Conservation (phyloP, 2,329 filamentous ascomycete genomes). For the Botryotinia convoluta region DNA sequence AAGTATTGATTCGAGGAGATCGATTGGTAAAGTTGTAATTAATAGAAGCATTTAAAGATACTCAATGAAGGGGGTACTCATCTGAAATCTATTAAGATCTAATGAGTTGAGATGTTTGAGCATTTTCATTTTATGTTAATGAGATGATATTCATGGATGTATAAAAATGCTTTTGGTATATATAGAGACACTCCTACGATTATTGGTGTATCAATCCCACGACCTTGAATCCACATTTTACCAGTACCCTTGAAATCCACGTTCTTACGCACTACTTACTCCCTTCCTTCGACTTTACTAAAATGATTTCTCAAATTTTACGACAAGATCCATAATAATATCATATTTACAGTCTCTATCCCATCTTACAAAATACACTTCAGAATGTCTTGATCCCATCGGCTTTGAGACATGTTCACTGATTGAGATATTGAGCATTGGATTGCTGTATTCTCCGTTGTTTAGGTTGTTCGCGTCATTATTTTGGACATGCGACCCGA, state of each 20-base stretch:
- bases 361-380: neutral
- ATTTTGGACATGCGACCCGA: neutral
- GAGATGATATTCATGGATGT: neutral
- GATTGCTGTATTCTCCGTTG: neutral
- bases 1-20: neutral
- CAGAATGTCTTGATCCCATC: neutral
- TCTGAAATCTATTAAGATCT: neutral
- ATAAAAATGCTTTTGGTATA: rapidly evolving
- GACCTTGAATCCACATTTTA: no score
- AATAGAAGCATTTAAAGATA: neutral
- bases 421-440: neutral
- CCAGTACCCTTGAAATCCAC: no score
- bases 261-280: no score
- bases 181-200: neutral
- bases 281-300: no score
- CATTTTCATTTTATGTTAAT: neutral
- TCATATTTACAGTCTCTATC: rapidly evolving
- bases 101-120: neutral
- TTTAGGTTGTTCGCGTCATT: neutral
- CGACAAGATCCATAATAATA: neutral
- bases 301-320: neutral
- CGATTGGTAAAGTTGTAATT: neutral
- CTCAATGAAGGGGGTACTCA: neutral
- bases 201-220: neutral
- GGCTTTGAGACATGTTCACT: neutral